Evolutionary conservation across 176 grass and related monocot species (phyloP), one percentile per base, ranked within the genome.

Genomic region (Avena eriantha): DNA sequence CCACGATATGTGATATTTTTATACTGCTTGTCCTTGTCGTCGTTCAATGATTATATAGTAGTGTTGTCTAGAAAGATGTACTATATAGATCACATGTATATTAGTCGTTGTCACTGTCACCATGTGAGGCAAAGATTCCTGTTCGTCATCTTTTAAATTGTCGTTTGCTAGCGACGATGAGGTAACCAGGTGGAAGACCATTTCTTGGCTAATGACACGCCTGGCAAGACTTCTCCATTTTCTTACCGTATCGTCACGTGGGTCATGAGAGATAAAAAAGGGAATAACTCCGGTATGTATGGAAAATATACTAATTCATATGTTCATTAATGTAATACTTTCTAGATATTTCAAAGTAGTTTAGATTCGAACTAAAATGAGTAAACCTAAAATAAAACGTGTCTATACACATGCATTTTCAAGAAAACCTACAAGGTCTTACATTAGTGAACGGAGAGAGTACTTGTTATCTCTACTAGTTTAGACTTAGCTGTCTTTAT

Each of bases 91-190:
- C 88, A 90, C 83, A 82, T 90, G 83, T 55, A 14, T 24, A 77
- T 85, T 65, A 50, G 73, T 90, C 73, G 71, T 31, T 69, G 60
- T 90, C 83, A 77, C 3, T 70, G 63, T 51, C 58, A 82, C 72
- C 88, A 85, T 82, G 63, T 71, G 84, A 68, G 79, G 78, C 79
- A 86, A 82, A 86, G 53, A 79, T 79, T 83, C 22, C 55, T 56
- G 46, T 66, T 11, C 53, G 48, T 78, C 89, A 73, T 82, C 46
- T 55, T 64, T 90, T 54, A 83, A 82, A 71, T 78, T 71, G 65
- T 78, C 69, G 31, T 43, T 31, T 17, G 19, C 17, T n/a, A 46
- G 4, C 57, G 47, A 33, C 0, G 39, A 72, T 60, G 24, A 33
- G 23, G 21, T 51, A 76, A 33, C 41, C 10, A 22, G 41, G 69